Percentiles rank a stretch among this genome's conserved stretches.
Evolutionary conservation across 1,284 basidiomycete species (phyloP).

Genomic region (Moesziomyces globuligerus): DNA sequence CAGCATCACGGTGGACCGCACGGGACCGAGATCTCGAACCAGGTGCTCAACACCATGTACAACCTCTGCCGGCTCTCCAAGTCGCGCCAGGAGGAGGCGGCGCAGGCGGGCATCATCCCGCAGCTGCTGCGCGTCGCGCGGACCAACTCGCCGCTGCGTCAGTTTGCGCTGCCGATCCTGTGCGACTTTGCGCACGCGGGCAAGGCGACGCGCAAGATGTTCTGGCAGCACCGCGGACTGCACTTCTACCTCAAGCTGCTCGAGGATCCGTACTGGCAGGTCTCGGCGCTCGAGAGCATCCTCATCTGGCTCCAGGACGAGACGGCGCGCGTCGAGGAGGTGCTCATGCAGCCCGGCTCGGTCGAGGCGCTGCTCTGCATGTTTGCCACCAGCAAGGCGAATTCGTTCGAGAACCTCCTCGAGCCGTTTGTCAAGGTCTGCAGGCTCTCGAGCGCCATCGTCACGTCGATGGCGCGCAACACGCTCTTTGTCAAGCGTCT

Average conservation of each 20-base stretch:
- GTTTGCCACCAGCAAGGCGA: slow-evolving; percentile 83
- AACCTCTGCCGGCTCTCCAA: slow-evolving; percentile 61
- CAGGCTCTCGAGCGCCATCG: slow-evolving; percentile 79
- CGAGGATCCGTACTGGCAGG: slow-evolving; percentile 93
- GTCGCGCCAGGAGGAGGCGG: slow-evolving; percentile 86
- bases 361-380: slow-evolving; percentile 81
- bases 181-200: slow-evolving; percentile 72
- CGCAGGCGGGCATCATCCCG: slow-evolving; percentile 91
- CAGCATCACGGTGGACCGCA: slow-evolving; percentile 82
- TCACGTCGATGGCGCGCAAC: slow-evolving; percentile 78
- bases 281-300: slow-evolving; percentile 89
- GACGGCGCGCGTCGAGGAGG: slow-evolving; percentile 89
- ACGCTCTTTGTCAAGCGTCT: slow-evolving; percentile 86
- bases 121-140: slow-evolving; percentile 86
- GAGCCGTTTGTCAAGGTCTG: slow-evolving; percentile 82
- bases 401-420: slow-evolving; percentile 92
- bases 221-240: slow-evolving; percentile 67
- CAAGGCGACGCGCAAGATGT: slow-evolving; percentile 58
- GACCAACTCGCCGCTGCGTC: slow-evolving; percentile 88
- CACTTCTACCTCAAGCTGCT: slow-evolving; percentile 83
- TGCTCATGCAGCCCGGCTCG: slow-evolving; percentile 77
- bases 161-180: slow-evolving; percentile 94
- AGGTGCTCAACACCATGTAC: slow-evolving; percentile 64
- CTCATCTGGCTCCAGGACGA: slow-evolving; percentile 95
- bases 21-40: slow-evolving; percentile 73